Evolutionary conservation across 768 basidiomycete genomes (phyloP).

Genomic region (Sarcomyxa edulis): DNA sequence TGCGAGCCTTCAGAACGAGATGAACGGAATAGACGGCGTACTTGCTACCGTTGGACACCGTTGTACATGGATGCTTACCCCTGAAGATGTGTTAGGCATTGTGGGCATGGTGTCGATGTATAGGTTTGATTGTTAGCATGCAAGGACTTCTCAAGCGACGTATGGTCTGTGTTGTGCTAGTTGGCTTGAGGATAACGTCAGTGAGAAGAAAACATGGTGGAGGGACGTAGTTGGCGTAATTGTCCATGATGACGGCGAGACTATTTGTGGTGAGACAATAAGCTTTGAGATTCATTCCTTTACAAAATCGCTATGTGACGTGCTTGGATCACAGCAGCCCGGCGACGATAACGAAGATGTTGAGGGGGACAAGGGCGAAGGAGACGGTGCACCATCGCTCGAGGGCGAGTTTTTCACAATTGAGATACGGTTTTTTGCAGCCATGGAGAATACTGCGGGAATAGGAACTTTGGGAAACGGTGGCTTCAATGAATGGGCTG

Average conservation of each 20-base stretch:
- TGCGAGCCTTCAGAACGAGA: too few relatives aligned
- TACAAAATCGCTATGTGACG: slow-evolving; percentile 80
- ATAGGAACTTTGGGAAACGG: slow-evolving; percentile 70
- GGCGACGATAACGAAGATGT: slow-evolving; percentile 57
- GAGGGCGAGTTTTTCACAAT: slow-evolving; percentile 50
- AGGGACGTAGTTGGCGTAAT: slow-evolving; percentile 60
- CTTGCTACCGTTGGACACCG: too few relatives aligned
- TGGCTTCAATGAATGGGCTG: slow-evolving; percentile 74
- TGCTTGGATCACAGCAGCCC: slow-evolving; percentile 74
- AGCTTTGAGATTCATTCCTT: slow-evolving; percentile 82
- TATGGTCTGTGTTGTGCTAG: slow-evolving; percentile 67
- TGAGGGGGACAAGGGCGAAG: slow-evolving; percentile 64
- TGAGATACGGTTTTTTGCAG: slow-evolving; percentile 61
- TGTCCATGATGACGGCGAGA: slow-evolving; percentile 81
- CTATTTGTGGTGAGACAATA: slow-evolving; percentile 67
- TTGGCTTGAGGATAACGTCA: too few relatives aligned
- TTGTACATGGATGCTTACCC: too few relatives aligned
- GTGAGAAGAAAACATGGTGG: neutral
- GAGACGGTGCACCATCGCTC: slow-evolving; percentile 57
- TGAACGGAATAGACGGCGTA: too few relatives aligned
- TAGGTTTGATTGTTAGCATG: slow-evolving; percentile 51
- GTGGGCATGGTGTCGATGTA: slow-evolving; percentile 27
- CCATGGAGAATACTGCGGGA: slow-evolving; percentile 64
- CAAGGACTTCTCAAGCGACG: slow-evolving; percentile 53
- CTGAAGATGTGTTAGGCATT: slow-evolving; percentile 21